phyloP scores from a whole-genome alignment of 1,284 basidiomycete genomes.

The Apiotrichum veenhuisii region DNA sequence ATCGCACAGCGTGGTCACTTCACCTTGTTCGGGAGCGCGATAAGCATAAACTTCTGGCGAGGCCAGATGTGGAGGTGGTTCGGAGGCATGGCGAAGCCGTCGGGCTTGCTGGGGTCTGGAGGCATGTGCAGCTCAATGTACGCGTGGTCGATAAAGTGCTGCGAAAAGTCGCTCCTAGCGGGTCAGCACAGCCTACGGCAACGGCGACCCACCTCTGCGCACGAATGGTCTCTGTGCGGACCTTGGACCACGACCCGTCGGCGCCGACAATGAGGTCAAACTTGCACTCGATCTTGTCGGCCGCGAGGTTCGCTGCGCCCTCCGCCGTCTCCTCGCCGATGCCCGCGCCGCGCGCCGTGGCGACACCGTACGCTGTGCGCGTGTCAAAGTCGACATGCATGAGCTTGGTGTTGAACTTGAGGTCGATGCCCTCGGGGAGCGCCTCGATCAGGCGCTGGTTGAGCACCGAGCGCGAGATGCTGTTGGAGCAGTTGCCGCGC shows the following conservation, averaged over 20 bases:
- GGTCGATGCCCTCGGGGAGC: constrained; percentile 59
- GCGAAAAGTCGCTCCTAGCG: constrained; percentile 82
- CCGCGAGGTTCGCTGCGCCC: constrained; percentile 6
- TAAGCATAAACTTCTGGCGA: constrained; percentile 96
- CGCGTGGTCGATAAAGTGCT: constrained; percentile 90
- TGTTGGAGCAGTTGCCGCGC: constrained; percentile 88
- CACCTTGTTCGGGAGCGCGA: constrained; percentile 94
- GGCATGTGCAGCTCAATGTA: constrained; percentile 97
- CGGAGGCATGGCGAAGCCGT: constrained; percentile 80
- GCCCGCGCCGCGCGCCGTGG: constrained; percentile 1
- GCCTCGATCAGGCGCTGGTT: constrained; percentile 75
- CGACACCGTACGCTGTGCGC: constrained; percentile 33
- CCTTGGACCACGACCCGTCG: constrained; percentile 82
- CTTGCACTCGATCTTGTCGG: constrained; percentile 37
- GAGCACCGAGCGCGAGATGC: constrained; percentile 80
- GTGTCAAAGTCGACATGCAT: constrained; percentile 68
- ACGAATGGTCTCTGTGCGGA: constrained; percentile 83
- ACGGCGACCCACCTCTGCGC: constrained; percentile 65
- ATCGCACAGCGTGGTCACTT: constrained; percentile 8
- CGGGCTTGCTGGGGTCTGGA: constrained; percentile 59
- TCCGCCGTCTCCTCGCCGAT: constrained; percentile 15
- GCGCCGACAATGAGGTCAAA: constrained; percentile 86
- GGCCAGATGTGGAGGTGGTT: constrained; percentile 99
- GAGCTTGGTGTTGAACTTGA: constrained; percentile 79
- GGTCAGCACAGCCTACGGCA: constrained; percentile 2